Conservation (phyloP, 2,329 filamentous ascomycete genomes). For the Didymella glomerata region DNA sequence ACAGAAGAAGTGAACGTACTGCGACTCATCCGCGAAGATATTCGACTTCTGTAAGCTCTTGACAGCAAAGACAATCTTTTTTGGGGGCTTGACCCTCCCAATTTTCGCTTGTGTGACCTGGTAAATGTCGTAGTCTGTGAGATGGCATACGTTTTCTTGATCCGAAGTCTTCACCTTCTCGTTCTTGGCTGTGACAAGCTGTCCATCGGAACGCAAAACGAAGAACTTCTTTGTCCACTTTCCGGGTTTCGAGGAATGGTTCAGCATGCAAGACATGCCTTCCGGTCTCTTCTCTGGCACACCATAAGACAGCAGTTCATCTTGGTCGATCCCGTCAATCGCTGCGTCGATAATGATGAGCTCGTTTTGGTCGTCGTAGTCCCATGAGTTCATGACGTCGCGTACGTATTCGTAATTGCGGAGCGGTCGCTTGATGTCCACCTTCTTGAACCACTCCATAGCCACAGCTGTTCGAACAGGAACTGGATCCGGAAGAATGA, state of each 20-base stretch:
- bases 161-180: slow-evolving; percentile 67
- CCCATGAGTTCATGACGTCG: slow-evolving; percentile 93
- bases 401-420: slow-evolving; percentile 86
- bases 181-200: slow-evolving; percentile 76
- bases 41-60: slow-evolving; percentile 91
- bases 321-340: slow-evolving; percentile 60
- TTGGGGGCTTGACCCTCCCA: slow-evolving; percentile 81
- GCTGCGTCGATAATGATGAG: slow-evolving; percentile 72
- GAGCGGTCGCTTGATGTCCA: slow-evolving; percentile 82
- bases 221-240: slow-evolving; percentile 91
- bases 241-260: slow-evolving; percentile 81
- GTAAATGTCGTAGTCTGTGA: slow-evolving; percentile 95
- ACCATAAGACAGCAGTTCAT: slow-evolving; percentile 70
- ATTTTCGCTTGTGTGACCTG: slow-evolving; percentile 73
- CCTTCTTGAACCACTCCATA: slow-evolving; percentile 75
- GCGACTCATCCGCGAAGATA: slow-evolving; percentile 81
- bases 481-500: slow-evolving; percentile 69
- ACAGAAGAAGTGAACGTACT: slow-evolving; percentile 92
- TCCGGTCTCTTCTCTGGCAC: slow-evolving; percentile 71
- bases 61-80: slow-evolving; percentile 83
- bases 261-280: slow-evolving; percentile 74
- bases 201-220: slow-evolving; percentile 76
- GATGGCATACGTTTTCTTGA: slow-evolving; percentile 75
- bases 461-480: slow-evolving; percentile 73
- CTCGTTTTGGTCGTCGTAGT: slow-evolving; percentile 78